Evolutionary conservation across 257 asterid genomes (phyloP).

Genomic region (Schizonepeta tenuifolia): DNA sequence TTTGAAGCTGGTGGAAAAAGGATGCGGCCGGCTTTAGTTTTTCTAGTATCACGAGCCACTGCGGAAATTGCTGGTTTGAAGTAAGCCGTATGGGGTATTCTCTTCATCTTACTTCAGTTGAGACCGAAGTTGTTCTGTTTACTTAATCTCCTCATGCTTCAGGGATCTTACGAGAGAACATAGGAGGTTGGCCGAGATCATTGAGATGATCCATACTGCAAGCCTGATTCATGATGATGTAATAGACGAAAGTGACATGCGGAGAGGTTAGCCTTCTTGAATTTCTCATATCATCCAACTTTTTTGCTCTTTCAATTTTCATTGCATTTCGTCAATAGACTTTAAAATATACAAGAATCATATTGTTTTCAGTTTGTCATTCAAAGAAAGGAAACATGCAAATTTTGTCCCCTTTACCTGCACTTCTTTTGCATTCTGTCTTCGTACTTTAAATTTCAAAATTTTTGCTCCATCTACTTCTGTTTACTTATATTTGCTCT

Average conservation of each 20-base stretch:
- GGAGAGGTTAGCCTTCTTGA: conserved; percentile 67
- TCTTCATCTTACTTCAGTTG: neutral
- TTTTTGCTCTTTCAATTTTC: neutral
- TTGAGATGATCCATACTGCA: conserved; percentile 99
- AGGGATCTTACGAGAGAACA: conserved; percentile 92
- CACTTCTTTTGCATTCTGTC: neutral
- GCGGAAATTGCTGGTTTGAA: conserved; percentile 72
- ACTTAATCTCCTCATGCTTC: conserved; percentile 25
- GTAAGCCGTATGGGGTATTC: conserved; percentile 49
- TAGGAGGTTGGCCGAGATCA: conserved; percentile 92
- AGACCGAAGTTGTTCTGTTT: conserved; percentile 12
- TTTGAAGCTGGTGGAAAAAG: conserved; percentile 98
- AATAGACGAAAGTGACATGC: conserved; percentile 88
- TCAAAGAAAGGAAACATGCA: neutral
- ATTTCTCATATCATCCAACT: neutral
- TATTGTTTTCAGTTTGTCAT: neutral
- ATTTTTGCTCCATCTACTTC: neutral
- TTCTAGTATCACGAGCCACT: conserved; percentile 91
- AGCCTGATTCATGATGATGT: conserved; percentile 97
- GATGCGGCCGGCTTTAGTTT: conserved; percentile 93
- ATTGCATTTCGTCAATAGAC: neutral
- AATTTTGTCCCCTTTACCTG: neutral
- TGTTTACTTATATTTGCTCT: neutral
- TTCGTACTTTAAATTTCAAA: neutral
- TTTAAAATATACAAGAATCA: neutral